A percentile compares a stretch with the other conserved stretches of the same genome.
Conservation (phyloP, 345 rosid genomes). For the Hibiscus trionum region DNA sequence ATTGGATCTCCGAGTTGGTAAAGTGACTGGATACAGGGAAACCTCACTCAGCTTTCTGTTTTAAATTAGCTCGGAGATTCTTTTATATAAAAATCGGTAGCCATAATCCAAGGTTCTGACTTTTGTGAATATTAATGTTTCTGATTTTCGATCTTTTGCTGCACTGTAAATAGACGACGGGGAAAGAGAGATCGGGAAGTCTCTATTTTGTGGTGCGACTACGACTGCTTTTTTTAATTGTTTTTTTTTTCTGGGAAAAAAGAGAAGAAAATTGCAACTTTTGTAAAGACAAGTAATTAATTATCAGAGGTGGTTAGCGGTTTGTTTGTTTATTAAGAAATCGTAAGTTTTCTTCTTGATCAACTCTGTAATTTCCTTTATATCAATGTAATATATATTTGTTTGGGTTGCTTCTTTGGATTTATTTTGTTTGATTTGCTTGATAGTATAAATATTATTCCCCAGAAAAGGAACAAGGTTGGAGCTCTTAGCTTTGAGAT, state of each 20-base stretch:
- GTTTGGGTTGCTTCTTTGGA: neutral
- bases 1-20: constrained; percentile 40
- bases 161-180: constrained; percentile 24
- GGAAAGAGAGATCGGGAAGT: constrained; percentile 14
- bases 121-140: constrained; percentile 22
- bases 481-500: neutral
- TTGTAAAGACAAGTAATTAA: constrained; percentile 18
- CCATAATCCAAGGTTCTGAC: constrained; percentile 17
- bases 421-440: neutral
- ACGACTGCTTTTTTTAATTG: neutral
- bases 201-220: constrained; percentile 28
- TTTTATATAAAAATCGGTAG: constrained; percentile 11
- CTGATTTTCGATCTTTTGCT: constrained; percentile 3
- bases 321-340: constrained; percentile 2
- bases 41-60: neutral
- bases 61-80: neutral
- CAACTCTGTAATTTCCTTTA: constrained; percentile 6
- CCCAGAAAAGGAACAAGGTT: neutral
- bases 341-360: constrained; percentile 13
- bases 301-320: constrained; percentile 21
- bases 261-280: neutral
- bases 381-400: constrained; percentile 16
- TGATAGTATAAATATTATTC: neutral
- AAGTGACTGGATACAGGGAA: constrained; percentile 11
- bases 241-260: neutral